These are phyloP conservation scores for Euphrasia confusa DNA, from an alignment of 257 asterid species.

Conservation along the genomic window DNA sequence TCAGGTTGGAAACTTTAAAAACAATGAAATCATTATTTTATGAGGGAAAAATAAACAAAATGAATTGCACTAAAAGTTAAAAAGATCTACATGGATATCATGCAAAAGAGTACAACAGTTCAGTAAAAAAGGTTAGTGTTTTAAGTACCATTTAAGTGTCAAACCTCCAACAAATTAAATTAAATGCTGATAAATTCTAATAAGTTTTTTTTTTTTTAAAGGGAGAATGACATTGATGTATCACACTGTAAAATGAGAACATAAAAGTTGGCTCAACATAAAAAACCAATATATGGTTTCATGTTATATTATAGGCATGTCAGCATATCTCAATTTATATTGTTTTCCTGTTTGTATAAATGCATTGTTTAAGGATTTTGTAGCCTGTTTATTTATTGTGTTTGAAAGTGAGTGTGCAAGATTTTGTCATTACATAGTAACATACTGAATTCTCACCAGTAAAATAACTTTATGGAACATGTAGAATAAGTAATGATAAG, in stretches of 20 bases:
- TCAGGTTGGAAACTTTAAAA: neutral
- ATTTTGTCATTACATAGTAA: too few species aligned
- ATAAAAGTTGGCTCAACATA: constrained; percentile 4
- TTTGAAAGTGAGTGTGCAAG: too few species aligned
- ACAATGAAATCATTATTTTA: neutral
- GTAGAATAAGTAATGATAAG: too few species aligned
- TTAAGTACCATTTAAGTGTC: neutral
- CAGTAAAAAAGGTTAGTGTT: neutral
- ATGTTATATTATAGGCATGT: neutral
- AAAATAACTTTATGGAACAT: neutral
- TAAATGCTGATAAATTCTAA: neutral
- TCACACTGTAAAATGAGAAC: constrained; percentile 2
- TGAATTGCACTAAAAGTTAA: too few species aligned
- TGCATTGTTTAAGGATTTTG: too few species aligned
- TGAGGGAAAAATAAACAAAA: neutral
- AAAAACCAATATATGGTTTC: neutral
- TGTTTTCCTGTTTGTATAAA: too few species aligned
- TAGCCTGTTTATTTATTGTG: too few species aligned
- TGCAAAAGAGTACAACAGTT: neutral
- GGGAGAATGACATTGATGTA: constrained; percentile 5
- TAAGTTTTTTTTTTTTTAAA: neutral
- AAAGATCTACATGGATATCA: constrained; percentile 4
- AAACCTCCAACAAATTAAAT: neutral
- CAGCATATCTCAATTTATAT: too few species aligned
- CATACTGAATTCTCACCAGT: neutral